Percentiles rank a stretch among this genome's conserved stretches.
These are phyloP conservation scores for Fusarium sp. DNA, from an alignment of 2,329 filamentous ascomycete genomes.

Conservation along the genomic window DNA sequence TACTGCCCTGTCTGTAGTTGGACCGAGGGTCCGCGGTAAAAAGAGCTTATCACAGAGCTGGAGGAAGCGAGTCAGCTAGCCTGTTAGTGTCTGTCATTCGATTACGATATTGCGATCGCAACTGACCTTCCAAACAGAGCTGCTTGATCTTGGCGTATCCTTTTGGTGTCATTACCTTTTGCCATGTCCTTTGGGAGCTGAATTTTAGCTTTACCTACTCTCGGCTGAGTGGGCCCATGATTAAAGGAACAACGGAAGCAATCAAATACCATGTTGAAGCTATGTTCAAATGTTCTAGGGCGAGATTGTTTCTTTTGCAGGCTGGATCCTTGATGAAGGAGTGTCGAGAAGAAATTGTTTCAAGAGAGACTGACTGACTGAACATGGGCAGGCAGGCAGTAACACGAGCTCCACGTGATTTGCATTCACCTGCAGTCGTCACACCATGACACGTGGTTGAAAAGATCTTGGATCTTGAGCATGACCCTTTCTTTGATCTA, in stretches of 20 bases:
- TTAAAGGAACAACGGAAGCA: background rate
- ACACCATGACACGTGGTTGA: background rate
- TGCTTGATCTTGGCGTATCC: slow-evolving; percentile 19
- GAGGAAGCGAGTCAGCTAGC: slow-evolving; percentile 23
- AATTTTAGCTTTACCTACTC: background rate
- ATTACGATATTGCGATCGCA: slow-evolving; percentile 23
- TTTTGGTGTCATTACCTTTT: slow-evolving; percentile 29
- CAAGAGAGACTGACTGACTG: background rate
- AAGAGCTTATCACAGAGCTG: background rate
- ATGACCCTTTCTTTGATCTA: background rate
- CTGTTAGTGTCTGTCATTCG: background rate
- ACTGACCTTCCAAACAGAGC: slow-evolving; percentile 31
- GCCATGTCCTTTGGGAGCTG: background rate
- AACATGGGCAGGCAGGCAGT: background rate
- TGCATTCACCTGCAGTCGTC: background rate
- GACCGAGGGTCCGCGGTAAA: slow-evolving; percentile 18
- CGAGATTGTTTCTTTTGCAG: background rate
- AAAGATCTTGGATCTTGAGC: background rate
- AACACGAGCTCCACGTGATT: background rate
- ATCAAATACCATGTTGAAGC: background rate
- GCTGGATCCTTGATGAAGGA: background rate
- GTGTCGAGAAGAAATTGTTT: background rate
- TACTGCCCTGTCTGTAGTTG: slow-evolving; percentile 14
- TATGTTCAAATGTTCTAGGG: slow-evolving; percentile 1
- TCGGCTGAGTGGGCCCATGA: background rate